A percentile compares a stretch with the other conserved stretches of the same genome.
Evolutionary conservation across 768 basidiomycete genomes (phyloP).

Genomic region (Naematelia aurantialba): DNA sequence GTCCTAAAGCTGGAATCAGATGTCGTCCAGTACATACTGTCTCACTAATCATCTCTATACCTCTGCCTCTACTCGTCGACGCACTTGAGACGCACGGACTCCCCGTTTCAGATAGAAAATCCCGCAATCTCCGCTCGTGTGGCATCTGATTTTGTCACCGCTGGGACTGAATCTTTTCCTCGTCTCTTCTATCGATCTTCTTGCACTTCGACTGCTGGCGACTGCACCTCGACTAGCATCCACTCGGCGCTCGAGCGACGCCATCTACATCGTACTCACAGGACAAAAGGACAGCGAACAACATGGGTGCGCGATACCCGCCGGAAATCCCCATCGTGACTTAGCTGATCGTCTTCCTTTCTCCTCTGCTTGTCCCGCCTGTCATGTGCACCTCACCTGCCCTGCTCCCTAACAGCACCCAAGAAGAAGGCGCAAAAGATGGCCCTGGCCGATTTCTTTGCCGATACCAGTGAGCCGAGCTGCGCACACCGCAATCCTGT

Average conservation of each 20-base stretch:
- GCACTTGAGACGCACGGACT: neutral
- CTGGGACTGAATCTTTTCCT: neutral
- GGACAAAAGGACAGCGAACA: neutral
- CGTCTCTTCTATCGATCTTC: too few relatives aligned
- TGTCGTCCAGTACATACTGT: too few relatives aligned
- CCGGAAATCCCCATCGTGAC: neutral
- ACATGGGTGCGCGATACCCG: neutral
- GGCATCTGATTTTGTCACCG: neutral
- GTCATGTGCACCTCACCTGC: neutral
- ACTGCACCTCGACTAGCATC: too few relatives aligned
- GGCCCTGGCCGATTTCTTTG: conserved; percentile 86
- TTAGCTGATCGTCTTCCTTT: neutral
- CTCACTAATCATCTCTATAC: too few relatives aligned
- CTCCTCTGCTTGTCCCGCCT: neutral
- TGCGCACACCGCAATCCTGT: neutral
- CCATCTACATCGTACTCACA: neutral
- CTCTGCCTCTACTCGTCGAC: too few relatives aligned
- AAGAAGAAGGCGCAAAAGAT: conserved; percentile 83
- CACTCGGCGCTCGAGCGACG: too few relatives aligned
- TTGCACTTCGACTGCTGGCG: too few relatives aligned
- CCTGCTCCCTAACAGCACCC: conserved; percentile 59
- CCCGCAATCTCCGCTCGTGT: neutral
- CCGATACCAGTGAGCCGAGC: conserved; percentile 70
- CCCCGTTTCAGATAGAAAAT: neutral
- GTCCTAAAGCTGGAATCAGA: too few relatives aligned